phyloP scores from a whole-genome alignment of 1,284 basidiomycete species.

The Lignosus rhinocerotis region DNA sequence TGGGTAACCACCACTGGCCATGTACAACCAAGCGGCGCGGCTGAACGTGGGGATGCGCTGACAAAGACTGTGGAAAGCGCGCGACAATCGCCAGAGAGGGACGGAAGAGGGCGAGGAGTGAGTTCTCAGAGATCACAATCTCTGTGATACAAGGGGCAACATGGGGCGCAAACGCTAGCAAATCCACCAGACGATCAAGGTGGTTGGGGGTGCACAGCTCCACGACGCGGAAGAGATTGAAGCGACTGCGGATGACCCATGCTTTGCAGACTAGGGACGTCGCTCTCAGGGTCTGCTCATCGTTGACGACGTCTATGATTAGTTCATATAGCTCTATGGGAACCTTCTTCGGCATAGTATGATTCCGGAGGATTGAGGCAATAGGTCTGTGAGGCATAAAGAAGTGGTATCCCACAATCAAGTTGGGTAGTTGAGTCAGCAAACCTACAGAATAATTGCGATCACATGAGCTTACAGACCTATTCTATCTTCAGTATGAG shows the following conservation, averaged over 20 bases:
- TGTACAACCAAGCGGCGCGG: slow-evolving; percentile 7
- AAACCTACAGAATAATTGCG: too few species aligned
- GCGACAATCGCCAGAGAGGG: slow-evolving; percentile 10
- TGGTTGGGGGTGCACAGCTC: slow-evolving; percentile 9
- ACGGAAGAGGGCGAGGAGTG: slow-evolving; percentile 15
- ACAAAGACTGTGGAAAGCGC: slow-evolving; percentile 12
- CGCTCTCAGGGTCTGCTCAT: slow-evolving; percentile 12
- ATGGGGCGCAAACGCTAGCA: slow-evolving; percentile 14
- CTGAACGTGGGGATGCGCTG: neutral
- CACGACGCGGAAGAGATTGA: slow-evolving; percentile 22
- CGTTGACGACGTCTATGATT: slow-evolving; percentile 21
- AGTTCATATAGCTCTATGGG: slow-evolving; percentile 23
- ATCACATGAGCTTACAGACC: too few species aligned
- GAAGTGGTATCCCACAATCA: too few species aligned
- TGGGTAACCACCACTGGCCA: slow-evolving; percentile 16
- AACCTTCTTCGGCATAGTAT: neutral
- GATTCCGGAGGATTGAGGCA: too few species aligned
- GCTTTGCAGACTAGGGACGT: slow-evolving; percentile 21
- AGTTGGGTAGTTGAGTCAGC: too few species aligned
- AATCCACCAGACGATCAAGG: slow-evolving; percentile 6
- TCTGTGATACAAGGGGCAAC: slow-evolving; percentile 16
- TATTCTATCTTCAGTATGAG: too few species aligned
- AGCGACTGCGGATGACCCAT: slow-evolving; percentile 20
- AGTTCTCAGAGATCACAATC: slow-evolving; percentile 19
- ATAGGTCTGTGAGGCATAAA: too few species aligned